phyloP scores from a whole-genome alignment of 1,284 basidiomycete species.

The Melampsora americana region DNA sequence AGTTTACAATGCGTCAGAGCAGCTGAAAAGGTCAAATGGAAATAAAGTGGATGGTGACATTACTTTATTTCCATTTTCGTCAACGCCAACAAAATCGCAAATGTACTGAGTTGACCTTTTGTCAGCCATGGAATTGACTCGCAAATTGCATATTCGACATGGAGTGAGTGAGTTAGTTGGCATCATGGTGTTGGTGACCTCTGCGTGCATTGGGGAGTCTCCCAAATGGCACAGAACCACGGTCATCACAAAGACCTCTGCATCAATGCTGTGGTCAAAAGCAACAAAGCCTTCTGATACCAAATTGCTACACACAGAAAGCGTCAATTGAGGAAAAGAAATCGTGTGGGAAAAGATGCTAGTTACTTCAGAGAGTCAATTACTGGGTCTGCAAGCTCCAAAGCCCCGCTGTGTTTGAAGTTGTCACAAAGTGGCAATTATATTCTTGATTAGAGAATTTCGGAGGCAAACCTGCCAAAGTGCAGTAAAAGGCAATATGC shows the following conservation, averaged over 20 bases:
- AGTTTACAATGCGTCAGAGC: too few species aligned
- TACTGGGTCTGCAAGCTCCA: slow-evolving; percentile 4
- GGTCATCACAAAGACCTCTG: not conserved
- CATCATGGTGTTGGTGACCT: not conserved
- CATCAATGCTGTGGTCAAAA: not conserved
- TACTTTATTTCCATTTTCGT: too few species aligned
- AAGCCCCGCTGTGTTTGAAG: slow-evolving; percentile 9
- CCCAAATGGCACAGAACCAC: not conserved
- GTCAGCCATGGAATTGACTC: too few species aligned
- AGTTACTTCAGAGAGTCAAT: slow-evolving; percentile 4
- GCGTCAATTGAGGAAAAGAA: not conserved
- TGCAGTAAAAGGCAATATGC: not conserved
- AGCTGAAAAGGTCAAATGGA: too few species aligned
- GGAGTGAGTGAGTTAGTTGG: not conserved
- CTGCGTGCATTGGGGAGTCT: slow-evolving; percentile 11
- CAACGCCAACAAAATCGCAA: too few species aligned
- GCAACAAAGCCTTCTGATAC: not conserved
- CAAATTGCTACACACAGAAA: not conserved
- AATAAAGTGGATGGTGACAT: too few species aligned
- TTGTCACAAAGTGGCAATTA: slow-evolving; percentile 19
- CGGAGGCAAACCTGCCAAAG: too few species aligned
- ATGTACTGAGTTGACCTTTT: too few species aligned
- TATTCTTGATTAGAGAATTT: slow-evolving; percentile 14
- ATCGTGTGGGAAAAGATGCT: too few species aligned
- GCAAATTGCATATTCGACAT: not conserved